These are phyloP conservation scores for Stropharia rugosoannulata DNA, from an alignment of 768 basidiomycete species.

Conservation along the genomic window DNA sequence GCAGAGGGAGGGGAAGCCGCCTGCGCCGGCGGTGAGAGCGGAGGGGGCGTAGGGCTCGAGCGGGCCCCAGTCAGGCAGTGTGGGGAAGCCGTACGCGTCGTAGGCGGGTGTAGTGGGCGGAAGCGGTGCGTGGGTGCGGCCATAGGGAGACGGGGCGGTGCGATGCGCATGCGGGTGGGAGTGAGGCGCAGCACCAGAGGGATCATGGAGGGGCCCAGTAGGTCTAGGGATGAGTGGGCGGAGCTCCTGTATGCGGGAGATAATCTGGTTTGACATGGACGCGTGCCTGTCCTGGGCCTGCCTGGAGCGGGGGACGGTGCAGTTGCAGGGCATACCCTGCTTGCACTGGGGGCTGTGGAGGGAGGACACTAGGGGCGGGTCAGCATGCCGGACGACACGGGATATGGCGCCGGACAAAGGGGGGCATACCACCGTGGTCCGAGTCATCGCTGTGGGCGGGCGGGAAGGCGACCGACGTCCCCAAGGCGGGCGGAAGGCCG, in stretches of 20 bases:
- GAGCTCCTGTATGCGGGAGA: slow-evolving; percentile 61
- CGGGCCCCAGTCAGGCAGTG: slow-evolving; percentile 14
- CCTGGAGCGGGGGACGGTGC: slow-evolving; percentile 45
- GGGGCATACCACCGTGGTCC: slow-evolving; percentile 64
- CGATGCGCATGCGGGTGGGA: slow-evolving; percentile 48
- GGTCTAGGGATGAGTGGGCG: slow-evolving; percentile 74
- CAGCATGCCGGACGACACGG: slow-evolving; percentile 38
- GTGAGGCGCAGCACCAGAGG: slow-evolving; percentile 44
- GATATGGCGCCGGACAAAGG: slow-evolving; percentile 41
- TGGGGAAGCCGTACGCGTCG: slow-evolving; percentile 1
- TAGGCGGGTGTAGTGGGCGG: no score
- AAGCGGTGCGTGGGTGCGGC: slow-evolving; percentile 50
- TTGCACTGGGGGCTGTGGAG: slow-evolving; percentile 44
- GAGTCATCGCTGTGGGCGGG: slow-evolving; percentile 57
- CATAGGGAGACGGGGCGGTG: slow-evolving; percentile 64
- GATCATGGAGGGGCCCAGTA: slow-evolving; percentile 35
- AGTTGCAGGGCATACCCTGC: slow-evolving; percentile 53
- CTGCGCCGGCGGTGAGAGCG: slow-evolving; percentile 11
- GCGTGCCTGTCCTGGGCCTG: slow-evolving; percentile 22
- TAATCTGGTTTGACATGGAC: slow-evolving; percentile 43
- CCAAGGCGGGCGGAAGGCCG: slow-evolving; percentile 71
- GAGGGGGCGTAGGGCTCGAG: no score
- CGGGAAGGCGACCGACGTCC: slow-evolving; percentile 56
- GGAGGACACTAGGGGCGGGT: slow-evolving; percentile 42
- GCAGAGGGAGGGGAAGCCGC: slow-evolving; percentile 49